Evolutionary conservation across 768 basidiomycete species (phyloP), one percentile per base, ranked within the genome.

Genomic region (Russula olivacea): DNA sequence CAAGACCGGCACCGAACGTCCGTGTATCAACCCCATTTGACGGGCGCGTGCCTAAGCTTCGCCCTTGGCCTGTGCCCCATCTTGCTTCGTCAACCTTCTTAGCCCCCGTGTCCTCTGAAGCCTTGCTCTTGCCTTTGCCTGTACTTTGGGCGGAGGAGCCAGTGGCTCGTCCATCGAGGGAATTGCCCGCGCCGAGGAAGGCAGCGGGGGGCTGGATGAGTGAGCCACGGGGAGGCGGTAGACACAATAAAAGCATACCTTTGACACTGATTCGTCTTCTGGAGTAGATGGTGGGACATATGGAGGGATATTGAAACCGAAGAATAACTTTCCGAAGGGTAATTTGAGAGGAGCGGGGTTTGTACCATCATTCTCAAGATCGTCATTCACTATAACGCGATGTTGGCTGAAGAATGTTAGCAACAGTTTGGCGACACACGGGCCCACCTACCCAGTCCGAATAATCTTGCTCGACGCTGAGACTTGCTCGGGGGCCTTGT

Each of bases 271-370:
- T 15, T 61, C 51, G 0, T 69, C 47, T 3, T 69, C 63, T 15
- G 54, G 59, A 32, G 63, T n/a, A 2, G 67, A 55, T 2, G 85
- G 81, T 8, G 84, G 83, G 3, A 75, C 78, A 71, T 91, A 91
- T 1, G 88, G 79, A 2, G 83, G 77, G 61, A 91, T 82, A 63
- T 90, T 89, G 77, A 88, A 99, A 11, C 97, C 97, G 71, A 99
- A 98, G 79, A 99, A 99, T 21, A 99, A 79, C 68, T 97, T 89
- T 14, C 97, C 97, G 66, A 89, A 88, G 0, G 97, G 94, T 11
- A 99, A 78, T 67, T 88, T 89, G 47, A 99, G 78, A 9, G 93
- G 87, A 0, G 92, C 94, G 4, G 97, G 96, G 9, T 90, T 93
- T 69, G 90, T 88, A 53, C 77, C 80, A 21, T 87, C 87, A 19